A percentile compares a stretch with the other conserved stretches of the same genome.
These are phyloP conservation scores for Calonectria multiphialidica DNA, from an alignment of 2,329 filamentous ascomycete species.

Conservation along the genomic window DNA sequence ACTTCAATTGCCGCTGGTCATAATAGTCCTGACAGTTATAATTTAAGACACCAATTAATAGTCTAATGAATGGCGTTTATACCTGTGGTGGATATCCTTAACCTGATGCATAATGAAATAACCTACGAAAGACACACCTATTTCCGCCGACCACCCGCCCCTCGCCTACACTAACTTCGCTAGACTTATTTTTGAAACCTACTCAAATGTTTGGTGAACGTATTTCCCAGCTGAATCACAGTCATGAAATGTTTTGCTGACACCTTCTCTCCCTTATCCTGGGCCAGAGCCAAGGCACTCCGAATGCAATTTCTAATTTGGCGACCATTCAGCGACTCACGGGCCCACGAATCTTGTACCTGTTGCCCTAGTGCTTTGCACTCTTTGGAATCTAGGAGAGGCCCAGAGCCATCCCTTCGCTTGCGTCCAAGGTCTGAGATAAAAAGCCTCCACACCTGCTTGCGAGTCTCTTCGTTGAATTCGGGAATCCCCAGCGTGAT, in stretches of 20 bases:
- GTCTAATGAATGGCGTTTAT: no score
- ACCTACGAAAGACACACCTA: no score
- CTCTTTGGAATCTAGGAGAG: neutral
- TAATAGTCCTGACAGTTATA: no score
- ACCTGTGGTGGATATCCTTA: no score
- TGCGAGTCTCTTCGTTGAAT: neutral
- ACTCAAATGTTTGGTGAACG: neutral
- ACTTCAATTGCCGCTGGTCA: no score
- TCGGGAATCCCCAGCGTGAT: neutral
- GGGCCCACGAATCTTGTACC: neutral
- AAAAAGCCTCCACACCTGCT: neutral
- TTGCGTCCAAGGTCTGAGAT: neutral
- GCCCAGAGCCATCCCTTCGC: neutral
- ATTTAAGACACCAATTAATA: no score
- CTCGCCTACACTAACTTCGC: no score
- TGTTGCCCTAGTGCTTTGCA: neutral
- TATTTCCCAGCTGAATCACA: neutral
- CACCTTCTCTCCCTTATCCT: neutral
- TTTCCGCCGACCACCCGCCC: no score
- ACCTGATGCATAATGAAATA: no score
- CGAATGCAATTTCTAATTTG: neutral
- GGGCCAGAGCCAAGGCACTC: neutral
- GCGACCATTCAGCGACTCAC: neutral
- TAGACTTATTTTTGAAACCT: neutral
- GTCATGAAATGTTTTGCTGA: neutral